phyloP scores from a whole-genome alignment of 106 monocot species.

The Allium sativum region DNA sequence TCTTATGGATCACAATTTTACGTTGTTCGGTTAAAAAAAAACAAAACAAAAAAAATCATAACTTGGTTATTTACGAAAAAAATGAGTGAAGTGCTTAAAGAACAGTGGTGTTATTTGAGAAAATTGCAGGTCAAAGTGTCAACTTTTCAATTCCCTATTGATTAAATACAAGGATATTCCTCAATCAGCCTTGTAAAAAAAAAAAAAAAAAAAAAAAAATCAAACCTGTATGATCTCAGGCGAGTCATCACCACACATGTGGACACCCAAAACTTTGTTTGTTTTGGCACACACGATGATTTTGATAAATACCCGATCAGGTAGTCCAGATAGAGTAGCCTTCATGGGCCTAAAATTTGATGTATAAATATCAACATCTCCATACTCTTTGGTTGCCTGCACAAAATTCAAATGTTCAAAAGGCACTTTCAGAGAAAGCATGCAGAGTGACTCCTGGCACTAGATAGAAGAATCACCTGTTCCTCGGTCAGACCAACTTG shows the following conservation, averaged over 20 bases:
- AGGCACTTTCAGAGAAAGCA: background rate
- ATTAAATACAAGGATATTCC: no score
- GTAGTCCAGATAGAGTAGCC: constrained; percentile 90
- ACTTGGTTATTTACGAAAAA: no score
- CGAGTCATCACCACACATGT: constrained; percentile 98
- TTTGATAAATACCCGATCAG: constrained; percentile 92
- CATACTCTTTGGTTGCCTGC: constrained; percentile 83
- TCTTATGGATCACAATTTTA: no score
- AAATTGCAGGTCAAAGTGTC: no score
- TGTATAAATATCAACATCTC: constrained; percentile 82
- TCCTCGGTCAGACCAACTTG: constrained; percentile 98
- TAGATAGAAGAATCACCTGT: constrained; percentile 38
- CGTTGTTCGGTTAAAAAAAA: no score
- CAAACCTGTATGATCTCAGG: constrained; percentile 94
- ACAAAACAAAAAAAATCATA: no score
- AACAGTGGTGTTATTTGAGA: no score
- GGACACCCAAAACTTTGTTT: constrained; percentile 85
- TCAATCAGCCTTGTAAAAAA: background rate
- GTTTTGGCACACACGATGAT: constrained; percentile 86
- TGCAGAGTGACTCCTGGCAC: background rate
- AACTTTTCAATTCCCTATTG: no score
- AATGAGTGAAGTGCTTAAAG: no score
- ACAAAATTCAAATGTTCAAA: constrained; percentile 8
- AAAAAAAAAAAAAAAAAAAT: background rate
- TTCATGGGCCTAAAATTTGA: constrained; percentile 93